Evolutionary conservation across 164 flowering plant genomes (phyloP), one percentile per base, ranked within the genome.

Genomic region (Chloranthus sessilifolius): DNA sequence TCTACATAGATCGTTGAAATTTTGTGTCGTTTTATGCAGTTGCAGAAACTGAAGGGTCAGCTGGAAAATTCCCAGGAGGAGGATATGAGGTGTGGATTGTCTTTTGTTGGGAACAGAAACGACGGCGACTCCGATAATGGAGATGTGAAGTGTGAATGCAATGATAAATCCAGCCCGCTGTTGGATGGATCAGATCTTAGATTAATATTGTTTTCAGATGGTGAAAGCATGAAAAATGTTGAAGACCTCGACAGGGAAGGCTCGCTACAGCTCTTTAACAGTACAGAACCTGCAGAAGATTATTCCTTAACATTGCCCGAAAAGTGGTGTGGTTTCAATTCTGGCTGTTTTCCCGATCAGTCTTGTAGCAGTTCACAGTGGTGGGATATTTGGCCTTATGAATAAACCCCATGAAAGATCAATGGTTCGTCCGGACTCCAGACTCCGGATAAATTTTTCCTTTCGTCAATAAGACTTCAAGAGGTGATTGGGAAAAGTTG

Each of bases 331-430:
- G 63, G 57, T 20, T 36, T 59, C 7, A 69, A 62, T 28, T 64
- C 80, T 7, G 39, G 50, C 16, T 64, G 50, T 17, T 37, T 70
- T 15, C 63, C 69, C 1, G 75, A 71, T 42, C 73, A 69, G 56
- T 48, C 75, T 9, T 65, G 64, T 26, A 60, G 56, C 54, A 61
- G 43, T 56, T 60, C 70, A 25, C 70, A 70, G 33, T 78, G 84
- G 86, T 76, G 81, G 74, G 76, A 69, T 23, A 22, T 65, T 7
- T 69, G 74, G 74, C 48, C 50, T 19, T 69, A n/a, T n/a, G n/a
- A n/a, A n/a, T n/a, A n/a, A n/a, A n/a, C n/a, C n/a, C n/a, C n/a
- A n/a, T n/a, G n/a, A n/a, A n/a, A n/a, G n/a, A n/a, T n/a, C n/a
- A n/a, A n/a, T n/a, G n/a, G n/a, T n/a, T n/a, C n/a, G n/a, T n/a